A percentile compares a stretch with the other conserved stretches of the same genome.
These are phyloP conservation scores for Cicer bijugum DNA, from an alignment of 306 rosid species.

Conservation along the genomic window DNA sequence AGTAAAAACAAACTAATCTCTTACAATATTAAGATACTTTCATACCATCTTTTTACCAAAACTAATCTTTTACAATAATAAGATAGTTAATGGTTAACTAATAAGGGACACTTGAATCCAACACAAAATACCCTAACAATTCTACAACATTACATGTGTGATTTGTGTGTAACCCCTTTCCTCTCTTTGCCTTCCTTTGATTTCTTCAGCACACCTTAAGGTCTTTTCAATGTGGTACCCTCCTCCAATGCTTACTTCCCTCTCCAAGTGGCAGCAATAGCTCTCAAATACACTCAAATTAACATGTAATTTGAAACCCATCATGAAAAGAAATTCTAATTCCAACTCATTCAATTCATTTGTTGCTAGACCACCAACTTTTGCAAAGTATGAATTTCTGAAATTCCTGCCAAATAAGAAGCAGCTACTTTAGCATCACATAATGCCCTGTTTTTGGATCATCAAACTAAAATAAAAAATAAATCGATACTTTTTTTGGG, in stretches of 20 bases:
- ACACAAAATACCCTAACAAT: neutral
- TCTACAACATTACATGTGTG: constrained; percentile 69
- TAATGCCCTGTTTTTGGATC: constrained; percentile 16
- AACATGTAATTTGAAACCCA: constrained; percentile 91
- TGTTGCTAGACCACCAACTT: constrained; percentile 84
- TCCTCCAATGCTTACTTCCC: constrained; percentile 96
- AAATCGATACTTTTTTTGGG: neutral
- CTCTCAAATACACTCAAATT: constrained; percentile 98
- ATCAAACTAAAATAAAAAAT: constrained; percentile 3
- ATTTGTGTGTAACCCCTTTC: constrained; percentile 58
- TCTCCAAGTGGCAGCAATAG: constrained; percentile 88
- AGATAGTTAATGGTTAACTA: too few relatives aligned
- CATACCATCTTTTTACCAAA: too few relatives aligned
- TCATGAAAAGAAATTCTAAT: constrained; percentile 82
- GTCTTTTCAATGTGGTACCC: constrained; percentile 88
- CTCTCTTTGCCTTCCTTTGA: constrained; percentile 63
- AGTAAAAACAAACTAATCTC: too few relatives aligned
- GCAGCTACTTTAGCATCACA: constrained; percentile 28
- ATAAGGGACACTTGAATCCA: too few relatives aligned
- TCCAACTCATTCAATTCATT: constrained; percentile 80
- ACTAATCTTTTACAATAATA: too few relatives aligned
- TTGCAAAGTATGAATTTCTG: constrained; percentile 83
- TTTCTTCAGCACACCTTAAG: constrained; percentile 81
- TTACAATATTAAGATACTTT: too few relatives aligned
- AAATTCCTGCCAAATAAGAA: constrained; percentile 67